Evolutionary conservation across 2,329 filamentous ascomycete genomes (phyloP), one percentile per base, ranked within the genome.

Genomic region (Aspergillus bombycis): DNA sequence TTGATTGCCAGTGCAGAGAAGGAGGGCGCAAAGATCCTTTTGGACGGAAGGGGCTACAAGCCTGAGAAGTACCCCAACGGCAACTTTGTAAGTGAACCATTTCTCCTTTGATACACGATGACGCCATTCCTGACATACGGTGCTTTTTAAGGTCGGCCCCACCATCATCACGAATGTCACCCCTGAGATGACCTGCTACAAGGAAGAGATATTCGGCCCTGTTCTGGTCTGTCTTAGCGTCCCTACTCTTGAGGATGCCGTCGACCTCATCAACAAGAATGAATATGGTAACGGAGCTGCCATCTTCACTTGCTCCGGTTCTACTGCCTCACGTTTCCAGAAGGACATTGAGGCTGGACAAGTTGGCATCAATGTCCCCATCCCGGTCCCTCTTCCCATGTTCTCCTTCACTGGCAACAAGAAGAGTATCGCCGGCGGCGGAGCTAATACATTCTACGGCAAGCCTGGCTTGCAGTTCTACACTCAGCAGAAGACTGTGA

Each of bases 401-500:
- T 88, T 88, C 79, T 84, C 81, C 64, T 88, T 88, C 78, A 89
- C 87, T 2, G 87, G 87, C 21, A 89, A 89, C 83, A 94, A 99
- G 89, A 94, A 91, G 85, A 93, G 89, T 74, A 85, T 98, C 62
- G 95, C 95, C 0, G 95, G 94, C 60, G 94, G 94, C 58, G 94
- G 95, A 65, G 91, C 92, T 43, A 96, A 88, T 81, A 96, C 93
- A 19, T 98, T 99, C 78, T 99, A 99, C 80, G 95, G 95, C 69
- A 91, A 92, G 80, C 92, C 93, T 0, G 95, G 94, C 28, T 81
- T 99, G 76, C 89, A 91, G 76, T 99, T 99, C 77, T 98, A 96
- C 80, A 99, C 95, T 3, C 95, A 98, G 82, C 87, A 91, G 75
- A 98, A 99, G 91, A 99, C 95, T 3, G 95, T 99, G 56, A 99